A percentile compares a stretch with the other conserved stretches of the same genome.
phyloP scores from a whole-genome alignment of 23 red algal genomes.

The Gracilaria domingensis region DNA sequence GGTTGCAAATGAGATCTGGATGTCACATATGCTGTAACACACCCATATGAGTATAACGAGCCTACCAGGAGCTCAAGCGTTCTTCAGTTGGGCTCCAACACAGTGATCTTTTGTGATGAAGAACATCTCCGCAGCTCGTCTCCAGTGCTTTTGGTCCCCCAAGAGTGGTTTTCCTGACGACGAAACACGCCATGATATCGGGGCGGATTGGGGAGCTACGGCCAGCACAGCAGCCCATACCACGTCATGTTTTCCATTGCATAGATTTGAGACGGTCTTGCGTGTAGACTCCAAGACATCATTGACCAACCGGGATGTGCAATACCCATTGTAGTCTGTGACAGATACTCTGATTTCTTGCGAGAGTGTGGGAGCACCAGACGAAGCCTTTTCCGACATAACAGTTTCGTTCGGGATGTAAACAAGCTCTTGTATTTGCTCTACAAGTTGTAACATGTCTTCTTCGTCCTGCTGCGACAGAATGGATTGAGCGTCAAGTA shows the following conservation, averaged over 20 bases:
- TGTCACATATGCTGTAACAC: too few species aligned
- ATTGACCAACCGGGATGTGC: not conserved
- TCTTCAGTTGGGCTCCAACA: conserved; percentile 11
- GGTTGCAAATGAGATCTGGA: too few species aligned
- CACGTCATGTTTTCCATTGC: not conserved
- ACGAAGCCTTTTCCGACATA: not conserved
- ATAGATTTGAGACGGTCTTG: not conserved
- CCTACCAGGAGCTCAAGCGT: not conserved
- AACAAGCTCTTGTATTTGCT: conserved; percentile 3
- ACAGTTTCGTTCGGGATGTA: not conserved
- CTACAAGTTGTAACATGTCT: conserved; percentile 1
- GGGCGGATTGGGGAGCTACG: not conserved
- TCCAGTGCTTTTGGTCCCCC: too few species aligned
- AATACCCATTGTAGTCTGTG: not conserved
- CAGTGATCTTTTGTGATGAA: conserved; percentile 17
- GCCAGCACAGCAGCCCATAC: conserved; percentile 6
- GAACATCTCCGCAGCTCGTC: not conserved
- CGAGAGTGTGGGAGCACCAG: not conserved
- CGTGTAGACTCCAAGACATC: not conserved
- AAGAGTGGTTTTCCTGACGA: not conserved
- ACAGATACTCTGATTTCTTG: not conserved
- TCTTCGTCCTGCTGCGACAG: not conserved
- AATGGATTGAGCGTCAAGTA: not conserved
- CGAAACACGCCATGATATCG: not conserved
- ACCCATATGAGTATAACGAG: too few species aligned